Evolutionary conservation across 2,329 filamentous ascomycete species (phyloP).

Genomic region (Cadophora sp.): DNA sequence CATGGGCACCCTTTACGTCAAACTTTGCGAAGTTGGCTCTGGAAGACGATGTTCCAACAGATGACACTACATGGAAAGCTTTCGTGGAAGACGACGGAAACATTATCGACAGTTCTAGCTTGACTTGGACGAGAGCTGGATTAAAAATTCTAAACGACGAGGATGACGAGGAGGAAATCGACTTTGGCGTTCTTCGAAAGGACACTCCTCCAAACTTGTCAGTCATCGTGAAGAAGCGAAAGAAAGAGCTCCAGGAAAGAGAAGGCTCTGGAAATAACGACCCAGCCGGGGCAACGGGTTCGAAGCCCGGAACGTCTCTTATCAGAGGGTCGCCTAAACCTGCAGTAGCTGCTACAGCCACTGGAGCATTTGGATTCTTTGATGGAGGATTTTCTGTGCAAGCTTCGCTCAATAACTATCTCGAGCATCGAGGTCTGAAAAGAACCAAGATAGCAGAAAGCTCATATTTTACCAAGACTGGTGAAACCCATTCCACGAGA

Average conservation of each 20-base stretch:
- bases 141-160: slow-evolving; percentile 52
- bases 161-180: slow-evolving; percentile 47
- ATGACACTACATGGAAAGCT: slow-evolving; percentile 46
- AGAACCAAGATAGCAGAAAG: slow-evolving; percentile 40
- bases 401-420: slow-evolving; percentile 55
- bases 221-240: slow-evolving; percentile 50
- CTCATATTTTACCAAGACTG: slow-evolving; percentile 37
- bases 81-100: slow-evolving; percentile 44
- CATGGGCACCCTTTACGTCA: slow-evolving; percentile 54
- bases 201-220: slow-evolving; percentile 43
- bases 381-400: slow-evolving; percentile 48
- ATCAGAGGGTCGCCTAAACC: neutral
- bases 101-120: slow-evolving; percentile 47
- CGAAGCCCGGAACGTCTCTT: neutral
- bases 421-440: slow-evolving; percentile 52
- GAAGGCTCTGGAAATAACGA: neutral
- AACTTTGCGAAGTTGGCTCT: slow-evolving; percentile 45
- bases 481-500: neutral
- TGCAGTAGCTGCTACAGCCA: neutral
- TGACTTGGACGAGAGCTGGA: slow-evolving; percentile 56
- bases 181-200: slow-evolving; percentile 34
- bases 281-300: neutral
- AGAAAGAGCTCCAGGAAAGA: slow-evolving; percentile 33
- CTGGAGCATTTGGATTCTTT: slow-evolving; percentile 21
- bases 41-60: slow-evolving; percentile 49